phyloP scores from a whole-genome alignment of 345 rosid species.

The Boechera stricta region DNA sequence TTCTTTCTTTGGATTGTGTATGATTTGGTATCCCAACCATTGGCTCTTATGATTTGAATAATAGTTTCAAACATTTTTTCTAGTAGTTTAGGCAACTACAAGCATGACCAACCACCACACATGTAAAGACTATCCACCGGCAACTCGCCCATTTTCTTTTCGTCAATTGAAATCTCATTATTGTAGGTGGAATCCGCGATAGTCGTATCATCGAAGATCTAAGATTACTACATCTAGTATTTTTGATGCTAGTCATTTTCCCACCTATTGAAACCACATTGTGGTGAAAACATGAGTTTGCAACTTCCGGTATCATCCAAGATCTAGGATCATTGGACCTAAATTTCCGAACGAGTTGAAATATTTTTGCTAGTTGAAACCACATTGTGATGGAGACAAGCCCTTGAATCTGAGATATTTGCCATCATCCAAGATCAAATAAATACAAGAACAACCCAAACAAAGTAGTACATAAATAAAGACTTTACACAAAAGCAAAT shows the following conservation, averaged over 20 bases:
- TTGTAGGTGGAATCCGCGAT: neutral
- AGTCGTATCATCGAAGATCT: neutral
- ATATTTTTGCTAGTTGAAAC: neutral
- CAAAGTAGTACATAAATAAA: neutral
- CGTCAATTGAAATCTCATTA: neutral
- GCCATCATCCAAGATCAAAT: too few relatives aligned
- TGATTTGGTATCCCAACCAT: too few relatives aligned
- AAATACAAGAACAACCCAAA: neutral
- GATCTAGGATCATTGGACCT: neutral
- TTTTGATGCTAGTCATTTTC: neutral
- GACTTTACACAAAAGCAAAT: neutral
- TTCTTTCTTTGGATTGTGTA: too few relatives aligned
- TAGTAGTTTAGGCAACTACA: neutral
- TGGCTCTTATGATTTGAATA: neutral
- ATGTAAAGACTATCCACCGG: neutral
- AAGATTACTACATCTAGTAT: neutral
- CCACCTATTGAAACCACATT: neutral
- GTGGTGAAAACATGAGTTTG: neutral
- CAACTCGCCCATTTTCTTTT: neutral
- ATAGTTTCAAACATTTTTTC: too few relatives aligned
- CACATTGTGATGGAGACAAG: neutral
- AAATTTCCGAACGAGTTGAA: neutral
- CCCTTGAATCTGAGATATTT: too few relatives aligned
- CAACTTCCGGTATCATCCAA: neutral
- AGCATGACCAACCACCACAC: neutral